These are phyloP conservation scores for Bipolaris bicolor DNA, from an alignment of 2,329 filamentous ascomycete genomes.

Conservation along the genomic window DNA sequence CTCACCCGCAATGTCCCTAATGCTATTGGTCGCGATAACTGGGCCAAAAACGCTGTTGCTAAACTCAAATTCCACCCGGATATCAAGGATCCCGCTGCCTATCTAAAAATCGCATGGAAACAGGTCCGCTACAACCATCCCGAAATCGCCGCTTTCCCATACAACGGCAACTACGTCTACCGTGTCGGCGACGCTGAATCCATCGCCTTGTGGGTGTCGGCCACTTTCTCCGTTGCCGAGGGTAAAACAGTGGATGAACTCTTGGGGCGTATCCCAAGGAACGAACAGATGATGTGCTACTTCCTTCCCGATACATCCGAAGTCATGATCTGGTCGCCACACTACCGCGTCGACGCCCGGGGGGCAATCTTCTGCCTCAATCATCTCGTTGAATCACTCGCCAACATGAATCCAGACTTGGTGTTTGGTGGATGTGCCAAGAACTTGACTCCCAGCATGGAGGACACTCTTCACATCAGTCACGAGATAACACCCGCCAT, in stretches of 20 bases:
- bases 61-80: conserved; percentile 30
- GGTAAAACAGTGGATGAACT: conserved; percentile 29
- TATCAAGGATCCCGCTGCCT: conserved; percentile 26
- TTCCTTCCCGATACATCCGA: conserved; percentile 29
- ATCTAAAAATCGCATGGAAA: conserved; percentile 31
- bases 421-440: conserved; percentile 32
- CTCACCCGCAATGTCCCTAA: conserved; percentile 34
- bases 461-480: conserved; percentile 25
- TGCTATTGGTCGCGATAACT: conserved; percentile 33
- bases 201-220: conserved; percentile 31
- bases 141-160: conserved; percentile 34
- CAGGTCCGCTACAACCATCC: conserved; percentile 37
- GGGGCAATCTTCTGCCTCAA: conserved; percentile 34
- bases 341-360: conserved; percentile 35
- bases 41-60: conserved; percentile 34
- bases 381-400: conserved; percentile 28
- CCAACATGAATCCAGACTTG: conserved; percentile 23
- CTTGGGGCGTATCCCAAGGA: conserved; percentile 31
- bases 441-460: conserved; percentile 33
- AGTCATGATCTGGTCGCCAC: conserved; percentile 32
- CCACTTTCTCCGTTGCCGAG: conserved; percentile 27
- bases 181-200: conserved; percentile 29
- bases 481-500: conserved; percentile 23
- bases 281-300: conserved; percentile 37
- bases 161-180: conserved; percentile 33